Evolutionary conservation across 805 yeast genomes (phyloP), one percentile per base, ranked within the genome.

Genomic region (Torulaspora delbrueckii): DNA sequence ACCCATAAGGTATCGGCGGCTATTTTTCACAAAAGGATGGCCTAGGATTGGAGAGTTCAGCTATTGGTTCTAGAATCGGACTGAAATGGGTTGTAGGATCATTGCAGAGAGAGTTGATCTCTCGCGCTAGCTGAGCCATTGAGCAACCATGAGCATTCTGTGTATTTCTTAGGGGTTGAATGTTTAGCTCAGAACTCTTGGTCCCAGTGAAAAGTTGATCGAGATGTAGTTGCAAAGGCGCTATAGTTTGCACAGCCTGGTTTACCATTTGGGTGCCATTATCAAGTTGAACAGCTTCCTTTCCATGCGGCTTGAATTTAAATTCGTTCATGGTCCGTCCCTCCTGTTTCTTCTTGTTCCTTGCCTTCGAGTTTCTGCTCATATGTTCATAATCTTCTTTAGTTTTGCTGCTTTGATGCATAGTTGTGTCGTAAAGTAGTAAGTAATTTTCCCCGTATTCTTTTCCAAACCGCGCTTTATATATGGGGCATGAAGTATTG

Each of bases 181-280:
- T 19, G 34, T 16, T 14, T 12, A 31, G 5, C 19, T 7, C 9
- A 5, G 19, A 16, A 16, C 22, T 19, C 22, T 19, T 19, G 22
- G 22, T 27, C 14, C 5, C 14, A 16, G 19, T 8, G 12, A 42
- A 39, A 37, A 43, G 31, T 10, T 37, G 41, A 6, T 42, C 39
- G 2, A 46, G 37, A 14, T 46, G 46, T 9, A 30, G 18, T 25
- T 28, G 28, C 31, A 46, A n/a, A 23, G 46, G 30, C 5, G 46
- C 1, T 6, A 13, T 18, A 12, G 42, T 39, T 19, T 39, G 42
- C 22, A 19, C 30, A 8, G 22, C 31, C 27, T 28, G 22, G 14
- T 40, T 31, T 23, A n/a, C 30, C 14, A 8, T 7, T 37, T 28
- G 22, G 32, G 9, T 26, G 19, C 35, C 31, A 19, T 19, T 19